Evolutionary conservation across 2,329 filamentous ascomycete species (phyloP), one percentile per base, ranked within the genome.

Genomic region (Diaporthe sp.): DNA sequence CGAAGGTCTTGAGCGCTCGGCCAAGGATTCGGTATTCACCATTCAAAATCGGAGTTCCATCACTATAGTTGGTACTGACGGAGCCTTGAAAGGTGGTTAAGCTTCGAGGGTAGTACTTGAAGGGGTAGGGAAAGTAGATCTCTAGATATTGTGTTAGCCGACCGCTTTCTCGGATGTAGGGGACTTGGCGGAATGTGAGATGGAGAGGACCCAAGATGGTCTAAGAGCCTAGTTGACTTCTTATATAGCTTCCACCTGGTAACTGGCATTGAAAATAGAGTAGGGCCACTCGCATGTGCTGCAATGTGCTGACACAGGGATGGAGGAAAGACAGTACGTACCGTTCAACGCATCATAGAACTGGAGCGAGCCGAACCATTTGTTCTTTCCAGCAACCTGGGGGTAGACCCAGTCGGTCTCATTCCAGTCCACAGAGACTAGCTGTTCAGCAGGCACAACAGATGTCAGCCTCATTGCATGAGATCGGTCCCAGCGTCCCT

Each of bases 331-430:
- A 47, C 2, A 65, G 28, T 58, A 71, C 13, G 63, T 47, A 39
- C 70, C 55, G 44, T 34, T 65, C 15, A 58, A 47, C 15, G 71
- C 71, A 71, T 76, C 75, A 37, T 65, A 49, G 28, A 13, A 67
- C 8, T 49, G 39, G 47, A 63, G 42, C n/a, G 49, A 60, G 34
- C 55, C 55, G n/a, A 58, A 42, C 53, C 55, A 72, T 15, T 72
- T 72, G 71, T 72, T 49, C 55, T 63, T 57, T 37, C 55, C 55
- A 37, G 55, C 53, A 13, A 61, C 71, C n/a, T 25, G 55, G 2
- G 71, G 55, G 4, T 72, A 49, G 9, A 42, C 31, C 55, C 71
- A 72, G 42, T 72, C 71, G 20, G 51, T 34, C 28, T 57, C 51
- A 8, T 49, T 34, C 55, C 71, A 72, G 17, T 72, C 55, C 28